Evolutionary conservation across 495 filamentous ascomycete species (phyloP).

Genomic region (Pyrenula aspistea): DNA sequence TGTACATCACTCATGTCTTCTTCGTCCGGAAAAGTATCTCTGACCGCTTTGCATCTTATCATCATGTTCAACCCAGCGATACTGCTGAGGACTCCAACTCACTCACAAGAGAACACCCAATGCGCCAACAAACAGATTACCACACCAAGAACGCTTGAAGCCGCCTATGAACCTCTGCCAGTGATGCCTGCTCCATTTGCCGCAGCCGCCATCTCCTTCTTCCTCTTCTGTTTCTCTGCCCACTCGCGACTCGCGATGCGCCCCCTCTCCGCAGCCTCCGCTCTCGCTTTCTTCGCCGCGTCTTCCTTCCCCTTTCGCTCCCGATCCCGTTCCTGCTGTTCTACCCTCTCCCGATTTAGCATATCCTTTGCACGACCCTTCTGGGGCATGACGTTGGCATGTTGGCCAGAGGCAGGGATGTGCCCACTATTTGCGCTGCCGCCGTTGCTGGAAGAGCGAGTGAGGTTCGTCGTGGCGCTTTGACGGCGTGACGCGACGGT

Average conservation of each 20-base stretch:
- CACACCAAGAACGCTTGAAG: too few relatives aligned
- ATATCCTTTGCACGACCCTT: not conserved
- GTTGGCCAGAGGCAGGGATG: not conserved
- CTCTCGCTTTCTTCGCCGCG: slow-evolving; percentile 42
- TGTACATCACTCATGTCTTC: too few relatives aligned
- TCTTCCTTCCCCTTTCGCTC: slow-evolving; percentile 25
- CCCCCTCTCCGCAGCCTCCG: slow-evolving; percentile 54
- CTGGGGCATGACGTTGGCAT: not conserved
- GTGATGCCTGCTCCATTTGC: not conserved
- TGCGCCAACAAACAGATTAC: too few relatives aligned
- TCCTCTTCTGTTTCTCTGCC: slow-evolving; percentile 52
- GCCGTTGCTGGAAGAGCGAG: not conserved
- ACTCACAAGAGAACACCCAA: too few relatives aligned
- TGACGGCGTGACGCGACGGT: not conserved
- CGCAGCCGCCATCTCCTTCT: slow-evolving; percentile 12
- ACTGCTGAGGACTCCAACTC: too few relatives aligned
- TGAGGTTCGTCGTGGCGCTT: not conserved
- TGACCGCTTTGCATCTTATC: too few relatives aligned
- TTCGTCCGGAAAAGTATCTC: too few relatives aligned
- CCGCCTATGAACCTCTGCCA: too few relatives aligned
- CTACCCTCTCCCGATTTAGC: not conserved
- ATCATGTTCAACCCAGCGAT: too few relatives aligned
- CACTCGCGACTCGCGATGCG: slow-evolving; percentile 51
- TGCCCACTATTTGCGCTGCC: not conserved
- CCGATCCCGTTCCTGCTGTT: not conserved